These are phyloP conservation scores for Paramyrothecium sp. DNA, from an alignment of 2,329 filamentous ascomycete genomes.

Conservation along the genomic window DNA sequence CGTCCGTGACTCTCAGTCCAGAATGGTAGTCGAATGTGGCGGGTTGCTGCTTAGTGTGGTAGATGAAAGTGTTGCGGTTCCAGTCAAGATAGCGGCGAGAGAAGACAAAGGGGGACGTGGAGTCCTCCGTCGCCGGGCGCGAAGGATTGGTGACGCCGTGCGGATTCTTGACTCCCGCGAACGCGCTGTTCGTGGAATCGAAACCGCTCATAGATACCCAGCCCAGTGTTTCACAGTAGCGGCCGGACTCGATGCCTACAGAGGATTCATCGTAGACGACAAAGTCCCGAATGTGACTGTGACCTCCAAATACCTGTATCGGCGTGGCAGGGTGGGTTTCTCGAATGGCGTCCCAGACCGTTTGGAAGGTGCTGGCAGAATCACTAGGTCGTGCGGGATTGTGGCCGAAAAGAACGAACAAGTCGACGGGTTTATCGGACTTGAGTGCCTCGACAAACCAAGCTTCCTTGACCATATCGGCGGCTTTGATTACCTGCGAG, in stretches of 20 bases:
- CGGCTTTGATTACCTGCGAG: conserved; percentile 57
- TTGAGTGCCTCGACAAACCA: conserved; percentile 62
- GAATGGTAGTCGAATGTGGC: conserved; percentile 47
- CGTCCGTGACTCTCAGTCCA: conserved; percentile 43
- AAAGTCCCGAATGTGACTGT: conserved; percentile 65
- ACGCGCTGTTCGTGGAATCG: conserved; percentile 41
- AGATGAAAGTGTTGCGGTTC: conserved; percentile 65
- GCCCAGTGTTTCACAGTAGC: conserved; percentile 68
- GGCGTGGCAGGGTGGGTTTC: conserved; percentile 53
- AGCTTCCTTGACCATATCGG: conserved; percentile 46
- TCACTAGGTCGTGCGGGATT: conserved; percentile 52
- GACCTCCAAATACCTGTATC: conserved; percentile 65
- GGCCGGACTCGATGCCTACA: conserved; percentile 60
- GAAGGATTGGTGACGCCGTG: conserved; percentile 34
- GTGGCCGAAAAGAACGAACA: conserved; percentile 64
- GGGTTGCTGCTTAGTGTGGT: conserved; percentile 55
- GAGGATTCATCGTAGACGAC: conserved; percentile 60
- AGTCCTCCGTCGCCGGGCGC: conserved; percentile 35
- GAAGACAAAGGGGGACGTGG: conserved; percentile 41
- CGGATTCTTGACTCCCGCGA: conserved; percentile 30
- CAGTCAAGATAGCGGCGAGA: conserved; percentile 66
- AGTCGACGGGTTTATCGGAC: conserved; percentile 52
- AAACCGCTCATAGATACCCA: conserved; percentile 66
- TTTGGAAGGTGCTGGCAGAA: conserved; percentile 39
- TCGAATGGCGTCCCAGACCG: conserved; percentile 58